A percentile compares a stretch with the other conserved stretches of the same genome.
These are phyloP conservation scores for Xylaria cubensis DNA, from an alignment of 495 filamentous ascomycete species.

Conservation along the genomic window DNA sequence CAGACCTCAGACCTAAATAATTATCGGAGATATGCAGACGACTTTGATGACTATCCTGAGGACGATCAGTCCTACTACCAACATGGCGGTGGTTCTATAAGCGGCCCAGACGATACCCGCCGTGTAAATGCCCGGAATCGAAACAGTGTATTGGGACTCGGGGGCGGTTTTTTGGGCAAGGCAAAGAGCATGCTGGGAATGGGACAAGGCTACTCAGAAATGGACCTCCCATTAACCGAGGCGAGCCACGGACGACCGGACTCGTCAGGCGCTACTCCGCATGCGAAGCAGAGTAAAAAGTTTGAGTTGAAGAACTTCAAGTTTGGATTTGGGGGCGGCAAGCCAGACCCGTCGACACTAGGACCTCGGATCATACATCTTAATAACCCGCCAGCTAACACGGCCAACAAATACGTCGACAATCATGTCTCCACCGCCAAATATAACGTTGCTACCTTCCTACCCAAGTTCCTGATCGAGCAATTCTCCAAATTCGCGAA, in stretches of 20 bases:
- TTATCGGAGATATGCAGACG: conserved; percentile 88
- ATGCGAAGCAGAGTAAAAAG: conserved; percentile 60
- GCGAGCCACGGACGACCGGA: conserved; percentile 53
- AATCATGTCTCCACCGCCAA: conserved; percentile 98
- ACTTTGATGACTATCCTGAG: conserved; percentile 76
- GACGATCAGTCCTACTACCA: conserved; percentile 75
- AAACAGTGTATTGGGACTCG: conserved; percentile 85
- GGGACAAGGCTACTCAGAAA: conserved; percentile 92
- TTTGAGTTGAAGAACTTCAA: conserved; percentile 79
- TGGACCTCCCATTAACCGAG: conserved; percentile 96
- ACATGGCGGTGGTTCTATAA: conserved; percentile 63
- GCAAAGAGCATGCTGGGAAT: conserved; percentile 92
- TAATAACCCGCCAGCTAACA: conserved; percentile 96
- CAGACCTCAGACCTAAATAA: conserved; percentile 85
- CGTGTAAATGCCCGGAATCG: conserved; percentile 70
- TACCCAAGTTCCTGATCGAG: conserved; percentile 97
- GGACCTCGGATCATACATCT: conserved; percentile 94
- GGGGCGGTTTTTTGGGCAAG: conserved; percentile 83
- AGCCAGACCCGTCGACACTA: conserved; percentile 85
- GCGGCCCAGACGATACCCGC: conserved; percentile 48
- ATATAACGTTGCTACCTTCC: conserved; percentile 94
- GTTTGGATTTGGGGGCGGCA: conserved; percentile 89
- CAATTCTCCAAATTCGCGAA: conserved; percentile 99
- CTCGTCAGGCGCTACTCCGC: conserved; percentile 37
- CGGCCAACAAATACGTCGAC: conserved; percentile 84